phyloP scores from a whole-genome alignment of 805 yeast species.

The Tetrapisispora nanseiensis region DNA sequence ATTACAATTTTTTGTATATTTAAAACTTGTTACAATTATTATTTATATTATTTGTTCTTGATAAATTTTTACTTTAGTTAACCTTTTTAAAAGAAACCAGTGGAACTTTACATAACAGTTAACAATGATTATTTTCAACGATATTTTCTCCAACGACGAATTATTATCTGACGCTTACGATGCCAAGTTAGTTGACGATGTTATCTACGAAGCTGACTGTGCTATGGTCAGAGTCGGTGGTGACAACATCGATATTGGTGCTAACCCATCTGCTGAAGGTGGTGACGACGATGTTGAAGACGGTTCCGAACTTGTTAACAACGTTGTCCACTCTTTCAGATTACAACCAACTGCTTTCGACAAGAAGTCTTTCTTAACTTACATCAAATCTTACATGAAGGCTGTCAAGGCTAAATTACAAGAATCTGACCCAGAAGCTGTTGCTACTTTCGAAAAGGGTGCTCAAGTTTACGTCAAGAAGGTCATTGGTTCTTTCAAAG shows the following conservation, averaged over 20 bases:
- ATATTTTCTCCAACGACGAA: constrained; percentile 91
- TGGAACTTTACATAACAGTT: not conserved
- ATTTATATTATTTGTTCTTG: constrained; percentile 1
- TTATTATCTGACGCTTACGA: constrained; percentile 96
- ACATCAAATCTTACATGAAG: constrained; percentile 99
- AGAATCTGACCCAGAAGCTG: constrained; percentile 80
- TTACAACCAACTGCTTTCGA: constrained; percentile 91
- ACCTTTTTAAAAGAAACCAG: not conserved
- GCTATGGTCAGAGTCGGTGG: constrained; percentile 80
- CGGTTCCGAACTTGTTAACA: constrained; percentile 86
- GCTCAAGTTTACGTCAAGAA: constrained; percentile 94
- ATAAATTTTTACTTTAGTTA: constrained; percentile 1
- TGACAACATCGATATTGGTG: constrained; percentile 96
- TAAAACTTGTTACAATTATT: not conserved
- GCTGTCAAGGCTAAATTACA: constrained; percentile 81
- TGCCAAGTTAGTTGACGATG: constrained; percentile 75
- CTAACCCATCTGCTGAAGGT: constrained; percentile 98
- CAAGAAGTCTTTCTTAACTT: constrained; percentile 93
- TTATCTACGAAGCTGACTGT: constrained; percentile 95
- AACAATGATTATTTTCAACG: constrained; percentile 41
- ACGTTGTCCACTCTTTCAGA: constrained; percentile 97
- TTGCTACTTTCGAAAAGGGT: constrained; percentile 91
- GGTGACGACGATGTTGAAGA: constrained; percentile 78
- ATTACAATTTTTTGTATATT: too few species aligned
- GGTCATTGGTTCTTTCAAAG: constrained; percentile 89